These are phyloP conservation scores for Ustulina deusta DNA, from an alignment of 2,329 filamentous ascomycete genomes.

Conservation along the genomic window DNA sequence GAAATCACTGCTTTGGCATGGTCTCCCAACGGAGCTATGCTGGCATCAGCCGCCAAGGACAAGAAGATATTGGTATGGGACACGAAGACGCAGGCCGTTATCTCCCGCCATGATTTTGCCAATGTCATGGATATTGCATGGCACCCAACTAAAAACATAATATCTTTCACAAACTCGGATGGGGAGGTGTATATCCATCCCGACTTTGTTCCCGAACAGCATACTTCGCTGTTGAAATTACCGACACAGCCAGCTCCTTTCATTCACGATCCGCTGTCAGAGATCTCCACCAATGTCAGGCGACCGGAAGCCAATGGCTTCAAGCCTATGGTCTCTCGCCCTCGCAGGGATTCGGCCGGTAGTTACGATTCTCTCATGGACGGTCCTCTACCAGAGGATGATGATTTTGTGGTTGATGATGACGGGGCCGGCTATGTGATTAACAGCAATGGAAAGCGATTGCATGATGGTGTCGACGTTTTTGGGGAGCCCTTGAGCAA, in stretches of 20 bases:
- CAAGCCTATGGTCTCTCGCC: slow-evolving; percentile 64
- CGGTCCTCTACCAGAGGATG: slow-evolving; percentile 67
- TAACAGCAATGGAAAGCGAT: slow-evolving; percentile 63
- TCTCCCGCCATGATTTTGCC: slow-evolving; percentile 82
- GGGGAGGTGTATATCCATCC: slow-evolving; percentile 94
- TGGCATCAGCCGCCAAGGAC: slow-evolving; percentile 77
- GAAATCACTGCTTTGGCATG: slow-evolving; percentile 90
- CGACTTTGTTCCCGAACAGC: slow-evolving; percentile 72
- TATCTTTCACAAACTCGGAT: slow-evolving; percentile 92
- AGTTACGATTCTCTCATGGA: slow-evolving; percentile 87
- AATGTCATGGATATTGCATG: slow-evolving; percentile 89
- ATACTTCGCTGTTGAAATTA: slow-evolving; percentile 67
- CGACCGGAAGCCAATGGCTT: slow-evolving; percentile 67
- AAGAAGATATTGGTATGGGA: slow-evolving; percentile 87
- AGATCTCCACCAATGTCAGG: slow-evolving; percentile 74
- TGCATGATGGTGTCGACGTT: slow-evolving; percentile 65
- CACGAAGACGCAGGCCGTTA: slow-evolving; percentile 83
- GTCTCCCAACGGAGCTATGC: slow-evolving; percentile 93
- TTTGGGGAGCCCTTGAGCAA: slow-evolving; percentile 60
- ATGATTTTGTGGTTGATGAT: slow-evolving; percentile 93
- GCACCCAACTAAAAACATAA: slow-evolving; percentile 89
- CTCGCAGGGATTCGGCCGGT: slow-evolving; percentile 74
- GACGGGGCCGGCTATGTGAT: slow-evolving; percentile 90
- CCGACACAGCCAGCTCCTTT: slow-evolving; percentile 82
- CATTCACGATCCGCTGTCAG: slow-evolving; percentile 81